These are phyloP conservation scores for Tuber brumale DNA, from an alignment of 495 filamentous ascomycete species.

Conservation along the genomic window DNA sequence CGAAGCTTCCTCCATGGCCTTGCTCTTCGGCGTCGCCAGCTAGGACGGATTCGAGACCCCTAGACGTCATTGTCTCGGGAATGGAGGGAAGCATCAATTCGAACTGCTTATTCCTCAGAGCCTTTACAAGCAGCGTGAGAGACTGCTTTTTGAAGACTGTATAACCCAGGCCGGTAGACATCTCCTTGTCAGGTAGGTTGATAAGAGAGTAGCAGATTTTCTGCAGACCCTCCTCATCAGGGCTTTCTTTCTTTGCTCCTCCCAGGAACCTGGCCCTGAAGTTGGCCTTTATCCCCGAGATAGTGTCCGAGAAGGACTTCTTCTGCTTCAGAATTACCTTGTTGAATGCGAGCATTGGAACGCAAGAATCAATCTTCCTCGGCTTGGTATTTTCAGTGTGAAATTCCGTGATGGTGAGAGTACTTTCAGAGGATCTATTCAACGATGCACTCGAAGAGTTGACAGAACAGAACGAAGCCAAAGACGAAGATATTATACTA, in stretches of 20 bases:
- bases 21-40: conserved; percentile 24
- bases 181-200: not conserved
- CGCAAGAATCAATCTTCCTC: not conserved
- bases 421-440: not conserved
- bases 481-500: not conserved
- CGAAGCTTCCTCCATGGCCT: conserved; percentile 21
- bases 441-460: not conserved
- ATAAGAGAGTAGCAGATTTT: not conserved
- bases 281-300: not conserved
- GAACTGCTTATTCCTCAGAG: conserved; percentile 25
- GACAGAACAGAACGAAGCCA: not conserved
- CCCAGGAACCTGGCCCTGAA: not conserved
- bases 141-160: conserved; percentile 24
- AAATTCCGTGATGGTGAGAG: not conserved
- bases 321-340: not conserved
- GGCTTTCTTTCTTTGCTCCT: too few species aligned
- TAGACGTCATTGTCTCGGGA: conserved; percentile 6
- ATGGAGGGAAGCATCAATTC: conserved; percentile 24
- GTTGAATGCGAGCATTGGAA: not conserved
- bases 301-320: not conserved
- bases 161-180: not conserved
- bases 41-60: not conserved
- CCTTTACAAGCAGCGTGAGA: conserved; percentile 24
- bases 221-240: not conserved
- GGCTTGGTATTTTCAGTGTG: not conserved